These are phyloP conservation scores for Fusarium sp. DNA, from an alignment of 2,329 filamentous ascomycete species.

Conservation along the genomic window DNA sequence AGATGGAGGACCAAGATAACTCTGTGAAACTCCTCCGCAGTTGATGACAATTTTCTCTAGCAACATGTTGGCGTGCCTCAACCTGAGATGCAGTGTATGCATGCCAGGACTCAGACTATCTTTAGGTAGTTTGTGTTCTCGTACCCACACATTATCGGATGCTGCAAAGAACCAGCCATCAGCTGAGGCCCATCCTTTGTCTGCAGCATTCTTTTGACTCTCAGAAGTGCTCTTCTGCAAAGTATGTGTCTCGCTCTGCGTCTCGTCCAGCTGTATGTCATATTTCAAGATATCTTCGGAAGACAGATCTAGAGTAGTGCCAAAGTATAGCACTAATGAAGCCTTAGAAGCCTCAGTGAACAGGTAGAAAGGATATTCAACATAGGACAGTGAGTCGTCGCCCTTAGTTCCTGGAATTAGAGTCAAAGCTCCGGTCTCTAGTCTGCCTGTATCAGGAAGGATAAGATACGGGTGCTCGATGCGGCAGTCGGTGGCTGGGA, in stretches of 20 bases:
- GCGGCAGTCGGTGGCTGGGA: conserved; percentile 19
- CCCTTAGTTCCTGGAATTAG: not conserved
- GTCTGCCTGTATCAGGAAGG: conserved; percentile 35
- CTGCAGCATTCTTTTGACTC: conserved; percentile 33
- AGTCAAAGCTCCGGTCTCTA: conserved; percentile 23
- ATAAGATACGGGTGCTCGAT: conserved; percentile 11
- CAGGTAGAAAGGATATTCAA: conserved; percentile 32
- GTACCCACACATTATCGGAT: conserved; percentile 33
- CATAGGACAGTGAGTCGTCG: fast-evolving
- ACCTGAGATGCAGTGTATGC: conserved; percentile 15
- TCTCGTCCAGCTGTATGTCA: conserved; percentile 19
- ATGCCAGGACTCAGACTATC: not conserved
- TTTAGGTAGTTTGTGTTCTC: conserved; percentile 10
- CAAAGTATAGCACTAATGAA: conserved; percentile 25
- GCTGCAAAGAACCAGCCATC: conserved; percentile 44
- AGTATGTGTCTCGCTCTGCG: not conserved
- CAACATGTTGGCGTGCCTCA: conserved; percentile 33
- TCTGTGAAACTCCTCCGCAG: conserved; percentile 19
- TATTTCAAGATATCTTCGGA: conserved; percentile 28
- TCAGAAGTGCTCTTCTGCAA: conserved; percentile 25
- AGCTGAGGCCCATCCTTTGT: conserved; percentile 36
- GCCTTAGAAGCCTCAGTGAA: conserved; percentile 5
- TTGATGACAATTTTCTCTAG: conserved; percentile 44
- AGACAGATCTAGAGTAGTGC: conserved; percentile 29
- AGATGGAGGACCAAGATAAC: conserved; percentile 36